A percentile compares a stretch with the other conserved stretches of the same genome.
Evolutionary conservation across 192 early-diverging fungal genomes (phyloP).

Genomic region (Phlyctochytrium planicorne): DNA sequence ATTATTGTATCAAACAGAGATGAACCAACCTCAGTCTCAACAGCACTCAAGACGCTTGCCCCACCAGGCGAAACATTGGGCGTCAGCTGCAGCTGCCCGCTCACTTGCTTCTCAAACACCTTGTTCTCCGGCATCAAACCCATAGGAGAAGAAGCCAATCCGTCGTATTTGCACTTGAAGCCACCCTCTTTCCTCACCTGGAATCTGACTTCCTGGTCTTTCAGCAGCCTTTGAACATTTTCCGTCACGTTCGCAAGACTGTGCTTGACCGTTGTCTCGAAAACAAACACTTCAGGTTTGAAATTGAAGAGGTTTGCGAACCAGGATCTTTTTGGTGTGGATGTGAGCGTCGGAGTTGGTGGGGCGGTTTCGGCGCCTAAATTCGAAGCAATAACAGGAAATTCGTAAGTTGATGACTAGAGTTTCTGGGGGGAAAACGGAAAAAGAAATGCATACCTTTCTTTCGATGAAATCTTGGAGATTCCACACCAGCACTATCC

Average conservation of each 20-base stretch:
- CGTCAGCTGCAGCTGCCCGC: no score
- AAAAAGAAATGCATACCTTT: no score
- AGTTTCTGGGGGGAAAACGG: no score
- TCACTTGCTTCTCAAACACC: no score
- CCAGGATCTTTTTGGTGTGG: slow-evolving; percentile 44
- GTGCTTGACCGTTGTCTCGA: slow-evolving; percentile 8
- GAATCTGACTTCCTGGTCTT: slow-evolving; percentile 21
- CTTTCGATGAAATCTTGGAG: slow-evolving; percentile 44
- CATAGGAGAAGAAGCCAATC: neutral
- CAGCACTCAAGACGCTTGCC: slow-evolving; percentile 2
- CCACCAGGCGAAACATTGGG: no score
- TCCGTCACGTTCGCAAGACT: neutral
- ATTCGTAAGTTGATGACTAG: no score
- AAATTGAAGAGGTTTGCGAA: slow-evolving; percentile 47
- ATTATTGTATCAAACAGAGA: no score
- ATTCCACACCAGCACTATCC: slow-evolving; percentile 22
- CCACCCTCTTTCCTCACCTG: slow-evolving; percentile 29
- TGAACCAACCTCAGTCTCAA: no score
- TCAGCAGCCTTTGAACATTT: neutral
- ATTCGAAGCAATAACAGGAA: neutral
- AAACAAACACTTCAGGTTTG: slow-evolving; percentile 33
- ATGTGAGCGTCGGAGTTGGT: slow-evolving; percentile 17
- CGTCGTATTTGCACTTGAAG: slow-evolving; percentile 37
- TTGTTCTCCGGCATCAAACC: no score
- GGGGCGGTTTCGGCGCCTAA: neutral